Evolutionary conservation across 2,329 filamentous ascomycete species (phyloP).

Genomic region (Calonectria pseudoreteaudii): DNA sequence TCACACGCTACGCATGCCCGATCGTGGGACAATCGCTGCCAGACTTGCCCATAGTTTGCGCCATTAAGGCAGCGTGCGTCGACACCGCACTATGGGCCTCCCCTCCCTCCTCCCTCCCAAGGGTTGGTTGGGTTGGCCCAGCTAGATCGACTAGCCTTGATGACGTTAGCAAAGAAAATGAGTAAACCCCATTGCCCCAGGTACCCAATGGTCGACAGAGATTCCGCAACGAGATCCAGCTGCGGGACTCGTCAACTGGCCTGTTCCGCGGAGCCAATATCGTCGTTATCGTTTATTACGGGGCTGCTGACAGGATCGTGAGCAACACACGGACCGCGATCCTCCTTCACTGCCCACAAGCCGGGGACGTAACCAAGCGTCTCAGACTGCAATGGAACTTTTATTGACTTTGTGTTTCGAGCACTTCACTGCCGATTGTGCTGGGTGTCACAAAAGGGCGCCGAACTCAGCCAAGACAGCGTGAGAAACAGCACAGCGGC

Average conservation of each 20-base stretch:
- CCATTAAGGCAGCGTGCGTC: conserved; percentile 3
- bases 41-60: neutral
- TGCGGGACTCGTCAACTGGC: neutral
- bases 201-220: neutral
- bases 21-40: neutral
- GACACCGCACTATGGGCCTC: neutral
- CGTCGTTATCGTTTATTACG: neutral
- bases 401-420: neutral
- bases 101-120: too few relatives aligned
- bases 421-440: neutral
- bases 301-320: neutral
- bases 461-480: neutral
- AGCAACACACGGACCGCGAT: neutral
- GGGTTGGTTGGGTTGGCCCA: neutral
- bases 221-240: neutral
- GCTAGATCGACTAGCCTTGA: neutral
- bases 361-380: neutral
- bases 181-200: neutral
- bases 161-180: neutral
- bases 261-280: neutral
- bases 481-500: neutral
- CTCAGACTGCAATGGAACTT: neutral
- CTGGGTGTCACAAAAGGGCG: neutral
- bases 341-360: neutral
- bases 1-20: neutral